A percentile compares a stretch with the other conserved stretches of the same genome.
Conservation (phyloP, 2,329 filamentous ascomycete species). For the Leptographium procerum region DNA sequence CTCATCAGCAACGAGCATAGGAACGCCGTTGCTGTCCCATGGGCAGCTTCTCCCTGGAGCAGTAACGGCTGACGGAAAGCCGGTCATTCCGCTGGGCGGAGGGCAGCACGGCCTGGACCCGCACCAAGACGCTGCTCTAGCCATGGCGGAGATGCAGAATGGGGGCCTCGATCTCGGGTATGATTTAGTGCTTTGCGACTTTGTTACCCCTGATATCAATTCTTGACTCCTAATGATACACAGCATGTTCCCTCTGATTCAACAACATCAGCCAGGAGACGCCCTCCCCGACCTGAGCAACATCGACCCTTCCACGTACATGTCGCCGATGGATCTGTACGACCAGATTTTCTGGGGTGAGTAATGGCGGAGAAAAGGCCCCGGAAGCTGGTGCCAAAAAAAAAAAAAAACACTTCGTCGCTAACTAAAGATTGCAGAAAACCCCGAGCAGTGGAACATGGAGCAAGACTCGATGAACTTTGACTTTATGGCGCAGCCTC, state of each 20-base stretch:
- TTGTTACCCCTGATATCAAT: neutral
- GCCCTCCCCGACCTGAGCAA: constrained; percentile 29
- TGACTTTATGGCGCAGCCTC: constrained; percentile 48
- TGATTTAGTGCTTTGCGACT: neutral
- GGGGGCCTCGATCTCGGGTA: constrained; percentile 23
- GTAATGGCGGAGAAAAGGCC: constrained; percentile 12
- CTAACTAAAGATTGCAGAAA: constrained; percentile 30
- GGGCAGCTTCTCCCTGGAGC: neutral
- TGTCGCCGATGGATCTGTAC: constrained; percentile 57
- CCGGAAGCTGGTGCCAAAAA: no score
- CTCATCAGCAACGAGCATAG: neutral
- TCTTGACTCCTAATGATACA: neutral
- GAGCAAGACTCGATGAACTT: constrained; percentile 47
- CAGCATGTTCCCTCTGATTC: constrained; percentile 23
- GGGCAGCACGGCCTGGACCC: constrained; percentile 30
- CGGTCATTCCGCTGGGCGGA: neutral
- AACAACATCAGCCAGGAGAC: constrained; percentile 3
- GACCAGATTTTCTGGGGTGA: constrained; percentile 58
- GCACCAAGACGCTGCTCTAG: constrained; percentile 50
- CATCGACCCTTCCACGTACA: constrained; percentile 44
- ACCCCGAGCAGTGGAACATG: constrained; percentile 46
- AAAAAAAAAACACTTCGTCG: neutral
- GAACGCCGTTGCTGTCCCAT: neutral
- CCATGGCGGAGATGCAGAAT: constrained; percentile 56
- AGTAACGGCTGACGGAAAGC: neutral